Evolutionary conservation across 768 basidiomycete genomes (phyloP), one percentile per base, ranked within the genome.

Genomic region (Phlebiopsis gigantea): DNA sequence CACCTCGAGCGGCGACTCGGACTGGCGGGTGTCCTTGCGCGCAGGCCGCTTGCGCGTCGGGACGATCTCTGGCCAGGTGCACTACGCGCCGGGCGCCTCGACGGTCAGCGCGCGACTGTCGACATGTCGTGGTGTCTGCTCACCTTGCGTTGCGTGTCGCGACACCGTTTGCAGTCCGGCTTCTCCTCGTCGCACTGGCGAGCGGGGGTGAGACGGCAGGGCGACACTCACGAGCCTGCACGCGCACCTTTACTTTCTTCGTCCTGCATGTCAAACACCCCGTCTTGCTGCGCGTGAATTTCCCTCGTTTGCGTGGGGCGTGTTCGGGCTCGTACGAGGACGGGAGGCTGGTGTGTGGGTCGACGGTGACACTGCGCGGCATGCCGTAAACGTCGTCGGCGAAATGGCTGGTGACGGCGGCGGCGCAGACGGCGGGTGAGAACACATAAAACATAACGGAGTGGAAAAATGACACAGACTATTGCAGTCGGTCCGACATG

Each of bases 261-360:
- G 84, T 82, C 64, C 94, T 82, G 79, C 94, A 98, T 43, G 91
- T 94, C 68, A 96, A 74, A 69, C 94, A 98, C 22, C 94, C 94
- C 1, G 93, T 93, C 75, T 96, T 94, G 72, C 90, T 92, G 64
- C 94, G 82, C 60, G 90, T 93, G 65, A 95, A 95, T 77, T 97
- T 97, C 48, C 90, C 91, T 31, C 90, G 86, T 69, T 90, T 91
- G 57, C 90, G 80, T 64, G 77, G 75, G n/a, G 79, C 57, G 47
- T 83, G 87, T 31, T 71, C 72, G 51, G 79, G 77, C 53, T 79
- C 69, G 29, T 12, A 55, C 5, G 31, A 9, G 24, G 54, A 31
- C 19, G 54, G 12, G 46, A 31, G 26, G 17, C 24, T 46, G 6
- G 29, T n/a, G 22, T 76, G 76, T 3, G 79, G 73, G 10, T 77